A percentile compares a stretch with the other conserved stretches of the same genome.
Evolutionary conservation across 1,139 yeast genomes (phyloP).

Genomic region (Taphrina deformans): DNA sequence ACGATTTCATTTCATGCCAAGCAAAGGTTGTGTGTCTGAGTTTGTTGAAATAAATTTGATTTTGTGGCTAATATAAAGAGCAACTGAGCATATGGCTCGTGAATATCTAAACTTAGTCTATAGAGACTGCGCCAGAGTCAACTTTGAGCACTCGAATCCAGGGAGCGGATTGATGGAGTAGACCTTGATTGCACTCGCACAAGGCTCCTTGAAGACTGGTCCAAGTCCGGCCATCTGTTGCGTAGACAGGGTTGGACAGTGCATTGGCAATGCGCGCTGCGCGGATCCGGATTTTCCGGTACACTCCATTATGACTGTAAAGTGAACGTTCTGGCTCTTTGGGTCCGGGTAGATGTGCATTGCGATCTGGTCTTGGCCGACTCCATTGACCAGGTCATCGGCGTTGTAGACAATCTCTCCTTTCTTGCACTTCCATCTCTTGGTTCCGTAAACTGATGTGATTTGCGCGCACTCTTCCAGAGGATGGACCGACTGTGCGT

Average conservation of each 20-base stretch:
- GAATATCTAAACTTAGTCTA: too few species aligned
- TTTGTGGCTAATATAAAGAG: too few species aligned
- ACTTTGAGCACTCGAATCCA: not conserved
- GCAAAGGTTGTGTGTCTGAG: too few species aligned
- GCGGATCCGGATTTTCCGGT: not conserved
- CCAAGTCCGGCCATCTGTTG: slow-evolving; percentile 4
- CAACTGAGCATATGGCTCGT: not conserved
- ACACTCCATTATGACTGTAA: slow-evolving; percentile 8
- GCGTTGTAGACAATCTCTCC: not conserved
- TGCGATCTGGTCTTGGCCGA: not conserved
- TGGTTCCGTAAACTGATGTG: not conserved
- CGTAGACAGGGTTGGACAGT: not conserved
- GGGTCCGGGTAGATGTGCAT: slow-evolving; percentile 6
- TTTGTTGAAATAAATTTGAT: too few species aligned
- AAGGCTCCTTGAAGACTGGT: slow-evolving; percentile 9
- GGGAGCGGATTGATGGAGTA: not conserved
- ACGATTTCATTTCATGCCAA: too few species aligned
- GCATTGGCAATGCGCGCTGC: not conserved
- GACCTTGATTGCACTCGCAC: not conserved
- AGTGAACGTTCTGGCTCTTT: not conserved
- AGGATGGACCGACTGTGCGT: not conserved
- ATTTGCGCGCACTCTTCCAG: not conserved
- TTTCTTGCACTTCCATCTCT: not conserved
- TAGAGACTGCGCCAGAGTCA: not conserved
- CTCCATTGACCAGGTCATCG: not conserved